A percentile compares a stretch with the other conserved stretches of the same genome.
Evolutionary conservation across 257 asterid species (phyloP).

Genomic region (Scutellaria barbata): DNA sequence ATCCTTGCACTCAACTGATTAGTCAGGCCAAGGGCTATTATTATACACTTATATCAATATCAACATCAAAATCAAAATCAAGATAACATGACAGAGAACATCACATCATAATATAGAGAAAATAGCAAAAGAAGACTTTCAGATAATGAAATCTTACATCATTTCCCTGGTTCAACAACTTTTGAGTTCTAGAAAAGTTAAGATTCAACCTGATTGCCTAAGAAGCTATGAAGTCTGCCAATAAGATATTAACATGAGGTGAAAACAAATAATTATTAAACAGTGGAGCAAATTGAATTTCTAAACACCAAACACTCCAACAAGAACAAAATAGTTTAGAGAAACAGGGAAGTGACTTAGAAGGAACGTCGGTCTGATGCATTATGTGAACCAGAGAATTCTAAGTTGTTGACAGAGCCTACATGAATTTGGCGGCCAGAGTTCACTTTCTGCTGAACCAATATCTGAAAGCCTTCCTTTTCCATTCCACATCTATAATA

Average conservation of each 20-base stretch:
- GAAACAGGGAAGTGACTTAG: constrained; percentile 23
- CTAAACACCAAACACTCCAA: constrained; percentile 34
- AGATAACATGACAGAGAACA: constrained; percentile 4
- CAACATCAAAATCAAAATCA: not conserved
- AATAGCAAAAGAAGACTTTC: not conserved
- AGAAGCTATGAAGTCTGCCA: constrained; percentile 33
- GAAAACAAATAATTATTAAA: constrained; percentile 36
- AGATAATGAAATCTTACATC: constrained; percentile 27
- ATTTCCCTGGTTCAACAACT: constrained; percentile 20
- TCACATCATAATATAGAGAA: not conserved
- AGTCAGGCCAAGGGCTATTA: not conserved
- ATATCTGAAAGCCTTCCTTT: constrained; percentile 33
- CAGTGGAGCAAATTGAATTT: constrained; percentile 27
- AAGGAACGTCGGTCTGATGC: constrained; percentile 34
- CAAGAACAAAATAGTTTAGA: constrained; percentile 20
- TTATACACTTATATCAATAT: not conserved
- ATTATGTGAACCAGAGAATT: constrained; percentile 37
- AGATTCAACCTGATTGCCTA: constrained; percentile 30
- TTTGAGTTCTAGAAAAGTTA: constrained; percentile 21
- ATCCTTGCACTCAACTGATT: constrained; percentile 33
- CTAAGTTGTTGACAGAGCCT: constrained; percentile 40
- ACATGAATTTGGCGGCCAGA: constrained; percentile 30
- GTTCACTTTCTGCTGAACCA: constrained; percentile 26
- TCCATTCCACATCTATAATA: constrained; percentile 35
- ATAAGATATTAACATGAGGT: constrained; percentile 36